phyloP scores from a whole-genome alignment of 225 moss, liverwort and hornwort species.

The Rhytidiadelphus loreus region DNA sequence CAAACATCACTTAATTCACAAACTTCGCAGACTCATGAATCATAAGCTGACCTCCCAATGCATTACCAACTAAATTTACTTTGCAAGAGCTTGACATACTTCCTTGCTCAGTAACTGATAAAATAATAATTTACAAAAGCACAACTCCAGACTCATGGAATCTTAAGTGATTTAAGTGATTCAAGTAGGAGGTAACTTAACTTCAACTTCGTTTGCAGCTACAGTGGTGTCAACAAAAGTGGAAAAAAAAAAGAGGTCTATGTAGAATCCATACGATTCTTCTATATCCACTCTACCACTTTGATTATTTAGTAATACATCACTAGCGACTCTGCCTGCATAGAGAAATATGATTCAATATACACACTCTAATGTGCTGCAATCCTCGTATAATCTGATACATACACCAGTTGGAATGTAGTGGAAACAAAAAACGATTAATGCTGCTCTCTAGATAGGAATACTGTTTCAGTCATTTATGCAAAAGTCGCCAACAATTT shows the following conservation, averaged over 20 bases:
- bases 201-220: not conserved
- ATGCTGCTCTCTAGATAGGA: not conserved
- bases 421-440: not conserved
- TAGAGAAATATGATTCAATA: not conserved
- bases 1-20: not conserved
- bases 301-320: not conserved
- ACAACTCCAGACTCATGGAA: not conserved
- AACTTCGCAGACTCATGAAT: not conserved
- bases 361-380: not conserved
- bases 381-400: not conserved
- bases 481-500: not conserved
- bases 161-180: too few relatives aligned
- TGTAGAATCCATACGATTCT: not conserved
- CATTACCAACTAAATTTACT: not conserved
- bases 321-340: not conserved
- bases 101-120: not conserved
- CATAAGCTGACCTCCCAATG: not conserved
- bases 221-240: not conserved
- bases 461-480: not conserved
- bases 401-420: not conserved
- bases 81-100: not conserved
- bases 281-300: not conserved
- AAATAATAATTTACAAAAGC: not conserved
- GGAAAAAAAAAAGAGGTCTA: not conserved
- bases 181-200: not conserved